Base-by-base conservation (phyloP, 352 stramenopile species). In the Globisporangium yorkense region DNA sequence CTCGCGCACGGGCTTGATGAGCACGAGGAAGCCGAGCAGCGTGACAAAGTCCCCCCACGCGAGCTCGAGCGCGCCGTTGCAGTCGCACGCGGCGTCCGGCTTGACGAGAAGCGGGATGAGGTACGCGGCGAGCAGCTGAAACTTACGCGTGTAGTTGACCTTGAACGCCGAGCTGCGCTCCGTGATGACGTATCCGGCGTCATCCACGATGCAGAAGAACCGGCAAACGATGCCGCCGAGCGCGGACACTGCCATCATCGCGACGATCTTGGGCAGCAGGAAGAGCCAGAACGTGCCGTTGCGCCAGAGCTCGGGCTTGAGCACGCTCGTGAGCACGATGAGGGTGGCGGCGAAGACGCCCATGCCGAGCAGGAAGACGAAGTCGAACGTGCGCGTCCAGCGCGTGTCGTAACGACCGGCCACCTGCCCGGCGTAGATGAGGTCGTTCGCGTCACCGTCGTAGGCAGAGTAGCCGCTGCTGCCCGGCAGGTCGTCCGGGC, bases 111-210 rank as follows among this genome's bases (percentile, higher is more conserved):
- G 56, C 52, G 84, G 84, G 62, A 94, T 77, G 44, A 94, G 69
- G 52, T 94, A 94, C 0, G 81, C 84, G 0, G 84, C 84, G 49
- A 92, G 71, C 39, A 89, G 67, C 65, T 89, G 79, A 41, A 94
- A 69, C 57, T 94, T 94, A 20, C 84, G 74, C 48, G 84, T 94
- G 68, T 94, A 94, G 62, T 94, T 94, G 54, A 94, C 84, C 57
- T 94, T 94, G 65, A 94, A 94, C 31, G 71, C 74, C 10, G 84
- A 94, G 61, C 68, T 86, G 47, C 78, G 75, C 56, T 91, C 77
- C 18, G 84, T 92, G 51, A 94, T 90, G 66, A 94, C 84, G 68
- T 94, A 94, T 1, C 84, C 84, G 27, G 79, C 77, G 43, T 88
- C 80, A 54, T 94, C 84, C 6, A 94, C 80, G 50, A 84, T 77